These are phyloP conservation scores for Isabelozyma heimii DNA, from an alignment of 805 yeast species.

Conservation along the genomic window DNA sequence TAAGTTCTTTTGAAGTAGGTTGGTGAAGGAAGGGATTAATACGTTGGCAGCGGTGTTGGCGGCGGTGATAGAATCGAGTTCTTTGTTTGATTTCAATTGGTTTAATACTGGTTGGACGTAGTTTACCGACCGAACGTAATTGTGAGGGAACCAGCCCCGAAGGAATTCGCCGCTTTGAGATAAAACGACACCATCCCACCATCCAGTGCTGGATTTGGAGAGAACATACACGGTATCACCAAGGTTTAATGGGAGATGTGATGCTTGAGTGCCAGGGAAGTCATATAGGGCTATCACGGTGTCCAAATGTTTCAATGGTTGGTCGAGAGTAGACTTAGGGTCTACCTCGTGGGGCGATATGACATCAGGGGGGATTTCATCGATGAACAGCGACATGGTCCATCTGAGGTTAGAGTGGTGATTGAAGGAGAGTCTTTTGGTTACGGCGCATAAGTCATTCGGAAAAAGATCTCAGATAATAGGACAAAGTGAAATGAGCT, in stretches of 20 bases:
- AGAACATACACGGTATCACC: conserved; percentile 74
- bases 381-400: conserved; percentile 17
- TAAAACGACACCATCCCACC: conserved; percentile 81
- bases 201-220: conserved; percentile 60
- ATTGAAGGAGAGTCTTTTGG: too few relatives aligned
- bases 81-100: conserved; percentile 36
- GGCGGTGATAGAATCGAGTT: conserved; percentile 41
- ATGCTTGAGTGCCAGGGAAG: conserved; percentile 50
- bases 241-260: conserved; percentile 49
- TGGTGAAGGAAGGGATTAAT: conserved; percentile 40
- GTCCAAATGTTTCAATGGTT: conserved; percentile 43
- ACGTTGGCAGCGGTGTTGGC: conserved; percentile 48
- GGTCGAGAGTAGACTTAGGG: conserved; percentile 13
- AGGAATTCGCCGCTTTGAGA: conserved; percentile 35
- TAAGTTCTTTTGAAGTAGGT: conserved; percentile 32
- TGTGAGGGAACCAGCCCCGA: conserved; percentile 87
- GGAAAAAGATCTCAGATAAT: too few relatives aligned
- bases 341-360: conserved; percentile 25
- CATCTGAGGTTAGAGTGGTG: not conserved
- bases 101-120: conserved; percentile 41
- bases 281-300: conserved; percentile 60
- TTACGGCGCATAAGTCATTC: too few relatives aligned
- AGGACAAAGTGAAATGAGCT: too few relatives aligned
- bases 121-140: conserved; percentile 50
- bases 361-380: conserved; percentile 42